These are phyloP conservation scores for Caloboletus firmus DNA, from an alignment of 1,284 basidiomycete species.

Conservation along the genomic window DNA sequence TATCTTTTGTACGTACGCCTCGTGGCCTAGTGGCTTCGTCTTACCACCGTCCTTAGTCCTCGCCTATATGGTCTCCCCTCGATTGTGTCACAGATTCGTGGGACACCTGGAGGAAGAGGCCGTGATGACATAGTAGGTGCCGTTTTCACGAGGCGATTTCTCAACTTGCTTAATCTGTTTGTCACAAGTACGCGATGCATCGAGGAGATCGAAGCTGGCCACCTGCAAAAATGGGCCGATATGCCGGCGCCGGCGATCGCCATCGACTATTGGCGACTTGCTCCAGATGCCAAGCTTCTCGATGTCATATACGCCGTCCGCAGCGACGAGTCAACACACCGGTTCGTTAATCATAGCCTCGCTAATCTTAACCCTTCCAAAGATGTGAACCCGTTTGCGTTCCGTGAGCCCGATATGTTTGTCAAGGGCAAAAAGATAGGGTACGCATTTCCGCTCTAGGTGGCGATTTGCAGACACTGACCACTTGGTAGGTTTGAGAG, in stretches of 20 bases:
- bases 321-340: slow-evolving; percentile 90
- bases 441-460: slow-evolving; percentile 44
- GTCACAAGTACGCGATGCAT: slow-evolving; percentile 73
- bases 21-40: slow-evolving; percentile 19
- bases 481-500: slow-evolving; percentile 63
- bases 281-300: slow-evolving; percentile 69
- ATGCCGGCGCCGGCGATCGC: slow-evolving; percentile 85
- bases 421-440: slow-evolving; percentile 74
- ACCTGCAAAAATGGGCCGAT: slow-evolving; percentile 79
- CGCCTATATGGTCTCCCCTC: slow-evolving; percentile 81
- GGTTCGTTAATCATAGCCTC: slow-evolving; percentile 91
- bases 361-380: slow-evolving; percentile 76
- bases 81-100: slow-evolving; percentile 90
- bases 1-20: slow-evolving; percentile 70
- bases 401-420: slow-evolving; percentile 85
- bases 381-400: slow-evolving; percentile 90
- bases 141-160: slow-evolving; percentile 24
- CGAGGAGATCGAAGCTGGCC: slow-evolving; percentile 80
- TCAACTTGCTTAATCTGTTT: slow-evolving; percentile 22
- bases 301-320: slow-evolving; percentile 91
- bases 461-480: slow-evolving; percentile 15
- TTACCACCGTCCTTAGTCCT: slow-evolving; percentile 51
- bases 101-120: slow-evolving; percentile 96
- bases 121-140: slow-evolving; percentile 77
- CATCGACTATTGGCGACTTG: slow-evolving; percentile 91